phyloP scores from a whole-genome alignment of 2,329 filamentous ascomycete species.

The Fusarium secorum region DNA sequence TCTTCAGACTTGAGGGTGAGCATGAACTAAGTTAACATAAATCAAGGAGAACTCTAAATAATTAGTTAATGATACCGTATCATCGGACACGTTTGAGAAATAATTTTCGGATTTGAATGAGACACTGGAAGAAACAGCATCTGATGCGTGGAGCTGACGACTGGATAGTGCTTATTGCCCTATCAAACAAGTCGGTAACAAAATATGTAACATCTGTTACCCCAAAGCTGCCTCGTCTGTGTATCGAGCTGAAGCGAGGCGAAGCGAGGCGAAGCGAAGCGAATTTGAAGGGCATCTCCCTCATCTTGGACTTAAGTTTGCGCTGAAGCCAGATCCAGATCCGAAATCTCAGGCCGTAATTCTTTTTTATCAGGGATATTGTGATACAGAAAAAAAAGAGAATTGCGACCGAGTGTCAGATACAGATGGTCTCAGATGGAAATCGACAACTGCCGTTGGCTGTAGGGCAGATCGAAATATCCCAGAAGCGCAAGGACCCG shows the following conservation, averaged over 20 bases:
- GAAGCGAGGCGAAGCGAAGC: background rate
- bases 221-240: slow-evolving; percentile 16
- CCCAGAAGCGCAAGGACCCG: slow-evolving; percentile 15
- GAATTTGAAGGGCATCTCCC: background rate
- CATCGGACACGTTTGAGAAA: background rate
- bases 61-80: background rate
- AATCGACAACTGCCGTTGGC: slow-evolving; percentile 28
- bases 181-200: slow-evolving; percentile 3
- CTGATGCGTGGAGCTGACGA: background rate
- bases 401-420: background rate
- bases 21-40: background rate
- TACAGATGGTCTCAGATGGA: slow-evolving; percentile 7
- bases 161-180: background rate
- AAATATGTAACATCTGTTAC: slow-evolving; percentile 12
- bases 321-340: background rate
- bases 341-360: background rate
- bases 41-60: background rate
- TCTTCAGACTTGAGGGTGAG: background rate
- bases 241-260: slow-evolving; percentile 4
- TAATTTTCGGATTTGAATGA: background rate
- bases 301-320: slow-evolving; percentile 2
- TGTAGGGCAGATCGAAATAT: slow-evolving; percentile 14
- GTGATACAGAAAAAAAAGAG: background rate
- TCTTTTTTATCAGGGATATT: background rate
- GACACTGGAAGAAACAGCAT: background rate